Base-by-base conservation (phyloP, 148 eudicot species). In the Polygonum aviculare region DNA sequence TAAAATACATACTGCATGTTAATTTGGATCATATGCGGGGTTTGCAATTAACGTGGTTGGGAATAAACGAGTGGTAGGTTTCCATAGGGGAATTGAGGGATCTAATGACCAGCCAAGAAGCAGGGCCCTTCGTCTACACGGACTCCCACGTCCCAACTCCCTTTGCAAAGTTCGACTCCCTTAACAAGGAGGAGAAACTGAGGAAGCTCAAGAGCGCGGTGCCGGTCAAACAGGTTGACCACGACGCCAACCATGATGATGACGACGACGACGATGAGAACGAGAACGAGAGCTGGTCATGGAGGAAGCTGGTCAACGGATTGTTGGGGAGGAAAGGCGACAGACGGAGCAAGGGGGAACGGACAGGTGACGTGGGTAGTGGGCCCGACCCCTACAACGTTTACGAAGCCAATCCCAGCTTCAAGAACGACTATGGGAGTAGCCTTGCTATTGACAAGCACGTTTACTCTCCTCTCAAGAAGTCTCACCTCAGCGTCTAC, bases 391-490 rank as follows among this genome's bases (percentile, higher is more conserved):
- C 95, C 0, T 88, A 85, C 63, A 94, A 94, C 81, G 69, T 94
- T 18, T 87, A 84, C 18, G 84, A 90, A 26, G 81, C 81, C 26
- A 76, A 81, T 22, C 90, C 92, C 0, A 91, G 87, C 62, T 92
- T 90, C 77, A 75, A 59, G 79, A 94, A 94, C 82, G 69, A 80
- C 26, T 90, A 90, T 52, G 98, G 98, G 7, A 92, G 87, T 88
- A 94, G 91, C 77, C 49, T 83, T 14, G 92, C 91, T 0, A 54
- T 94, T 39, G 88, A 90, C 51, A 83, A 84, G 69, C 78, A 80
- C 40, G 84, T 83, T n/a, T 94, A 88, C 51, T 38, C 77, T 21
- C 97, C 92, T 4, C 96, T 94, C 22, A 74, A 79, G 45, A 82
- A 82, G 35, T 86, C 93, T 0, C 87, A 83, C 40, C 26, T 85